Percentiles rank a stretch among this genome's conserved stretches.
Conservation (phyloP, 306 rosid species). For the Prunus dulcis region DNA sequence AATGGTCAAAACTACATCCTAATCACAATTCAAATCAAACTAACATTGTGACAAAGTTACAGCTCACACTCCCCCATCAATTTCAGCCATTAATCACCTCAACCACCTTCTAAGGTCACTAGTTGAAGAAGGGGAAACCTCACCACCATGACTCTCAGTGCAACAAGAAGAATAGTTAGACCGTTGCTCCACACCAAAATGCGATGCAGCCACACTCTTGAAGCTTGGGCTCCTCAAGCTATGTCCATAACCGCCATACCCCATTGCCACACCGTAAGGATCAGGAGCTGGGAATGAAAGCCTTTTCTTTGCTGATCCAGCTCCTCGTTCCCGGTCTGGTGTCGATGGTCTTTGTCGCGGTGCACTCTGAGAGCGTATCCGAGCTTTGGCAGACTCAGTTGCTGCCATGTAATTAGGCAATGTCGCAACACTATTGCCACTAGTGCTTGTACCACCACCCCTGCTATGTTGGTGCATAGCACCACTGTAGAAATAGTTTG, state of each 20-base stretch:
- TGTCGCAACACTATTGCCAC: conserved; percentile 23
- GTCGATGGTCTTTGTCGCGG: conserved; percentile 90
- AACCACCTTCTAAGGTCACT: conserved; percentile 83
- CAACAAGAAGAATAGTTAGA: conserved; percentile 94
- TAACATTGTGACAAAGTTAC: conserved; percentile 23
- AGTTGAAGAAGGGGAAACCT: conserved; percentile 88
- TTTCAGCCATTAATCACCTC: conserved; percentile 44
- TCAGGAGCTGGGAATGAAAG: conserved; percentile 87
- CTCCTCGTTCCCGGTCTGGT: conserved; percentile 82
- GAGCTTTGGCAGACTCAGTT: conserved; percentile 92
- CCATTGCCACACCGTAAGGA: conserved; percentile 44
- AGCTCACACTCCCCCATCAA: background rate
- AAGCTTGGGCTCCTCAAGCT: conserved; percentile 89
- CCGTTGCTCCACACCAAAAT: conserved; percentile 67
- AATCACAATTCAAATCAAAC: conserved; percentile 30
- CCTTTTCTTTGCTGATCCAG: conserved; percentile 81
- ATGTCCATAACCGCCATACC: conserved; percentile 60
- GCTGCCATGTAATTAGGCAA: conserved; percentile 98
- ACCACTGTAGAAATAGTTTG: conserved; percentile 66
- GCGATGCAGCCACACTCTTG: conserved; percentile 64
- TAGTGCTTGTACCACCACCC: conserved; percentile 39
- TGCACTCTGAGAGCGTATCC: conserved; percentile 86
- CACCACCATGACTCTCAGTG: conserved; percentile 84
- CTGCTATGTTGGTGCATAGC: conserved; percentile 43
- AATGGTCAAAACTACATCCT: conserved; percentile 28